These are phyloP conservation scores for Oemleria cerasiformis DNA, from an alignment of 306 rosid species.

Conservation along the genomic window DNA sequence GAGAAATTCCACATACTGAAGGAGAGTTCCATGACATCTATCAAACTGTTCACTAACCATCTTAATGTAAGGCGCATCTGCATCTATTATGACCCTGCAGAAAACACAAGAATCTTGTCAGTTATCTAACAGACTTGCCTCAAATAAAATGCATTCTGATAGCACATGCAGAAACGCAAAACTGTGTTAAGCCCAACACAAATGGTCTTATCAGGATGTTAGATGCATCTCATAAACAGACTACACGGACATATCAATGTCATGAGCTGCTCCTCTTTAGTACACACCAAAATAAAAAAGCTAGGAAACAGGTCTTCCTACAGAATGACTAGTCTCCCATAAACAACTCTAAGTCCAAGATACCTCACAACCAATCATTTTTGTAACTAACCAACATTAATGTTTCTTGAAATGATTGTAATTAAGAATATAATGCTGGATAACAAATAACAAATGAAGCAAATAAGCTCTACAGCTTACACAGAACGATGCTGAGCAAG, in stretches of 20 bases:
- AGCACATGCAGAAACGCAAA: not conserved
- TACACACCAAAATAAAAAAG: not conserved
- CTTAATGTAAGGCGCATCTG: conserved; percentile 93
- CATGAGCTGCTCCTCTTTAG: not conserved
- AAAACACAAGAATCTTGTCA: conserved; percentile 15
- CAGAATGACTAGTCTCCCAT: not conserved
- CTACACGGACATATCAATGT: not conserved
- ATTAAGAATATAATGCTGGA: not conserved
- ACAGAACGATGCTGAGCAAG: conserved; percentile 95
- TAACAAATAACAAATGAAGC: conserved; percentile 6
- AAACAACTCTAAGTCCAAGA: conserved; percentile 3
- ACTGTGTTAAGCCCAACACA: not conserved
- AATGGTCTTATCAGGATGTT: not conserved
- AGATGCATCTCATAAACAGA: not conserved
- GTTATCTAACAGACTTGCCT: not conserved
- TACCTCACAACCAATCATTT: not conserved
- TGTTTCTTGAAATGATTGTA: not conserved
- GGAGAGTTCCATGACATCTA: conserved; percentile 94
- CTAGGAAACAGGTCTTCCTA: not conserved
- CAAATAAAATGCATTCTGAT: not conserved
- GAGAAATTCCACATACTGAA: conserved; percentile 92
- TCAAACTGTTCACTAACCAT: conserved; percentile 97
- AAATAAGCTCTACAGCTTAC: conserved; percentile 45
- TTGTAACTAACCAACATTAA: not conserved
- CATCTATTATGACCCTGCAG: conserved; percentile 81